Evolutionary conservation across 2,329 filamentous ascomycete species (phyloP), one percentile per base, ranked within the genome.

Genomic region (Neocatenulostroma microsporum): DNA sequence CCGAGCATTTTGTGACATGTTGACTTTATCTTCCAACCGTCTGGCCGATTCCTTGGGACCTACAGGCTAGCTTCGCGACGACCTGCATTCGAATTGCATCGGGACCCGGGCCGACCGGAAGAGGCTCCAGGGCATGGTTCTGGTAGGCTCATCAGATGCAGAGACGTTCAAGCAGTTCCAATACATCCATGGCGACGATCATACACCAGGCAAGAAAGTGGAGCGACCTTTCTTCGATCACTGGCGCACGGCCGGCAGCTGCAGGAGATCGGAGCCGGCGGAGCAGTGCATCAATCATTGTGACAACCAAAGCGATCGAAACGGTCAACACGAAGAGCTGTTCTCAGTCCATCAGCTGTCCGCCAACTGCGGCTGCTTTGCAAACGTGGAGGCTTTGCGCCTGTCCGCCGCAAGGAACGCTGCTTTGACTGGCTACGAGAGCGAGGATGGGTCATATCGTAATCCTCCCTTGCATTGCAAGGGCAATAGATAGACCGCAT

Each of bases 401-500:
- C 9, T n/a, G 11, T 17, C 32, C 37, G 37, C 27, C 25, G 49
- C 46, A 52, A 50, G 44, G 47, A 42, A 40, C 32, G 37, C 20
- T 11, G 20, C 21, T 23, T 38, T 24, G 37, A 44, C n/a, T 41
- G 40, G 37, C 29, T 28, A 18, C 26, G 36, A 39, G 20, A 21
- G 25, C 28, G 44, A 37, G 29, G 28, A 39, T 37, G 37, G 39
- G 41, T 24, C 36, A 28, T 17, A 18, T 34, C 20, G 31, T 31
- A 36, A 29, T 40, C 45, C 28, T 41, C 50, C 51, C 51, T 54
- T 48, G 46, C 51, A 21, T 53, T 45, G 41, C 20, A 25, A 14
- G 39, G 43, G 36, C 41, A 43, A 47, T 63, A 62, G 51, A 58
- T 49, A 51, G 46, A 44, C 62, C 56, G 46, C 45, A 58, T 65